These are phyloP conservation scores for Melastoma candidum DNA, from an alignment of 441 rosid genomes.

Conservation along the genomic window DNA sequence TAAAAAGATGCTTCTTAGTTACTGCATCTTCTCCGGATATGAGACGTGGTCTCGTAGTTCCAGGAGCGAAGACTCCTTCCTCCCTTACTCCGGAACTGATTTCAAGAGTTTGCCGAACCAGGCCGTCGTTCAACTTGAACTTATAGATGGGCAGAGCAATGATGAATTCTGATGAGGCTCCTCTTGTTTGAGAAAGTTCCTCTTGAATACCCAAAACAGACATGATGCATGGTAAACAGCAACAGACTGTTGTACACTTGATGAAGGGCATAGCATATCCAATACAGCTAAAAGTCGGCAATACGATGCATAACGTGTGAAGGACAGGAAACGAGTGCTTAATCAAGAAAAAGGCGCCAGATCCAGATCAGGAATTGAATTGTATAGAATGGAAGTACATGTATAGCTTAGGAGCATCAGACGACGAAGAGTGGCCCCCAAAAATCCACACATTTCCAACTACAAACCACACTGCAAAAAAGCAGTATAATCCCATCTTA, in stretches of 20 bases:
- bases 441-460: constrained; percentile 99
- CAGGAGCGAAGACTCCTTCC: constrained; percentile 6
- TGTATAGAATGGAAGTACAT: constrained; percentile 30
- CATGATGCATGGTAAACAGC: constrained; percentile 91
- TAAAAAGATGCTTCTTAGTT: neutral
- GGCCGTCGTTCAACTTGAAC: constrained; percentile 1
- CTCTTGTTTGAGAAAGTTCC: constrained; percentile 4
- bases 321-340: neutral
- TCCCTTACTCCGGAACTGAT: constrained; percentile 6
- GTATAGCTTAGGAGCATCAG: constrained; percentile 93
- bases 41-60: constrained; percentile 2
- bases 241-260: constrained; percentile 91
- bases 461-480: constrained; percentile 98
- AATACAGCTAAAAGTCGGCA: constrained; percentile 85
- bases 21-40: constrained; percentile 4
- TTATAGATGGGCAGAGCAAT: constrained; percentile 6
- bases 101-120: neutral
- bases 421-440: constrained; percentile 88
- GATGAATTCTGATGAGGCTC: constrained; percentile 5
- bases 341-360: too few relatives aligned
- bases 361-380: too few relatives aligned
- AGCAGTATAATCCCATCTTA: constrained; percentile 88
- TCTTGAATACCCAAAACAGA: constrained; percentile 74
- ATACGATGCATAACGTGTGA: constrained; percentile 90
- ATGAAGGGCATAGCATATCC: constrained; percentile 99